Percentiles rank a stretch among this genome's conserved stretches.
Evolutionary conservation across 352 stramenopile species (phyloP).

Genomic region (Globisporangium nunn): DNA sequence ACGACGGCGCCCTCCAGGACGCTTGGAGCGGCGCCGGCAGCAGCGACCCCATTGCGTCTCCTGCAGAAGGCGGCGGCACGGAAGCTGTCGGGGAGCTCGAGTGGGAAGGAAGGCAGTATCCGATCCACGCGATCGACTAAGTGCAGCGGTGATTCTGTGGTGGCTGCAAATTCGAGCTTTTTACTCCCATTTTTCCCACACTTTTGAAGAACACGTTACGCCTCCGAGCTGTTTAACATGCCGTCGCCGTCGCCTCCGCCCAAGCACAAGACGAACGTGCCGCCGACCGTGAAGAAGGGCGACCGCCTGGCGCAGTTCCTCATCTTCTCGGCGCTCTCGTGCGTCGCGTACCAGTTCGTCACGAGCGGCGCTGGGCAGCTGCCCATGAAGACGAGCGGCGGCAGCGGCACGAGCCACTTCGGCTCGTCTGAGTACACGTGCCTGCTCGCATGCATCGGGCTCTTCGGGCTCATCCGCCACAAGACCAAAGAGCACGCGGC

Average conservation of each 20-base stretch:
- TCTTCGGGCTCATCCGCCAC: slow-evolving; percentile 55
- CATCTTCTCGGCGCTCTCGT: slow-evolving; percentile 41
- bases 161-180: too few species aligned
- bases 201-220: too few species aligned
- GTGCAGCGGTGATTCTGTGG: background rate
- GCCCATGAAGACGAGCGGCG: slow-evolving; percentile 12
- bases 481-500: slow-evolving; percentile 27
- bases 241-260: too few species aligned
- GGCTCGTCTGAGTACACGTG: slow-evolving; percentile 51
- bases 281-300: slow-evolving; percentile 27
- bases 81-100: slow-evolving; percentile 36
- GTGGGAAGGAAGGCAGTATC: slow-evolving; percentile 25
- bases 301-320: slow-evolving; percentile 61
- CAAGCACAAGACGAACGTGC: background rate
- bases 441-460: slow-evolving; percentile 47
- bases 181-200: too few species aligned
- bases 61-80: too few species aligned
- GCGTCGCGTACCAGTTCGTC: slow-evolving; percentile 48
- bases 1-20: slow-evolving; percentile 18
- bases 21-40: background rate
- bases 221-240: too few species aligned
- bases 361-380: slow-evolving; percentile 13
- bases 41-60: background rate
- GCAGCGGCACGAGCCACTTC: slow-evolving; percentile 12
- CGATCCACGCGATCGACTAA: slow-evolving; percentile 2